Evolutionary conservation across 495 filamentous ascomycete genomes (phyloP), one percentile per base, ranked within the genome.

Genomic region (Penicillium steckii): DNA sequence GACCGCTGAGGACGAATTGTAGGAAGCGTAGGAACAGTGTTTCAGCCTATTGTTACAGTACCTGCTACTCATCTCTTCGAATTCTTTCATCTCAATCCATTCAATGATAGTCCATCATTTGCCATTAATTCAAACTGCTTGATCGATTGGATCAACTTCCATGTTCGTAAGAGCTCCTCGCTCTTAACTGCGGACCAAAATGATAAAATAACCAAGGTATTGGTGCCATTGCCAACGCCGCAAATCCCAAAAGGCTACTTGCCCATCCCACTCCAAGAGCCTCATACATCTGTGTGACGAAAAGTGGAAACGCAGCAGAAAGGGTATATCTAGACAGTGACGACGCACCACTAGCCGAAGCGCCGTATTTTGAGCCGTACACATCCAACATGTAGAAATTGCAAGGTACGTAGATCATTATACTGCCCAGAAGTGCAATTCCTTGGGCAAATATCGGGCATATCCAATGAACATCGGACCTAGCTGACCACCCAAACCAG

Each of bases 231-330:
- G 56, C 48, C 8, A 73, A 27, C 10, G 68, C 67, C 13, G 72
- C 46, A 23, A 76, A 75, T 13, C 66, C 72, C 30, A 75, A 64
- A 32, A 77, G 63, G 46, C 70, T 77, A 1, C 71, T 76, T 8
- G 82, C 84, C 64, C 83, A 86, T 1, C 69, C 72, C 15, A 85
- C 76, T 2, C 83, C 85, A n/a, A 84, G 60, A 15, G 48, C 30
- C 59, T 47, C 66, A 40, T 50, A 62, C 53, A 57, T 80, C 50
- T 76, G 74, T 3, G 79, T 65, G n/a, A 79, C 77, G 54, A 85
- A 83, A 1, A 89, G 73, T 1, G 86, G 86, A 59, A 87, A 88
- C 4, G 72, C 81, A n/a, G 82, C 81, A 1, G 80, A 82, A 10
- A 85, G 50, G 0, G 64, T 57, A 55, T 88, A 88, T 24, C 86